Conservation (phyloP, 106 monocot genomes). For the Gastrodia elata region DNA sequence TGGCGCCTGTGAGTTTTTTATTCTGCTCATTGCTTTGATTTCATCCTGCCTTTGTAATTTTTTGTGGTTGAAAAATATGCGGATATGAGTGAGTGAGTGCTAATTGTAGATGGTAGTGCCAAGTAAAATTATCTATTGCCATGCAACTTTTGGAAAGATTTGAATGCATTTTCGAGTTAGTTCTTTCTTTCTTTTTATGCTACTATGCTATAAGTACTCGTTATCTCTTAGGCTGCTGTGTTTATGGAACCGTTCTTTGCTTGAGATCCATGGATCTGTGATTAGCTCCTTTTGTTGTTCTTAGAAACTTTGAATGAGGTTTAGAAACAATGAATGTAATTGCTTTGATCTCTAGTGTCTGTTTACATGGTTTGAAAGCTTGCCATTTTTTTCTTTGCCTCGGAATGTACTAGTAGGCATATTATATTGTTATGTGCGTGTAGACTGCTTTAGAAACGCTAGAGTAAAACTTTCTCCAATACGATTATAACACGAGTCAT, state of each 20-base stretch:
- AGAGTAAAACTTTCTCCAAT: too few relatives aligned
- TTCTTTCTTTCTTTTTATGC: too few relatives aligned
- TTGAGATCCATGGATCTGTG: background rate
- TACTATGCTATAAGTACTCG: too few relatives aligned
- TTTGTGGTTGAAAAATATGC: background rate
- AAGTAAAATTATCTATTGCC: background rate
- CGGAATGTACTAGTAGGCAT: background rate
- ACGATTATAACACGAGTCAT: too few relatives aligned
- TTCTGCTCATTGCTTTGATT: background rate
- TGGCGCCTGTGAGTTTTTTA: conserved; percentile 1
- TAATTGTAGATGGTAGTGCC: background rate
- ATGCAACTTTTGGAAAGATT: too few relatives aligned
- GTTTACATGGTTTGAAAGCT: background rate
- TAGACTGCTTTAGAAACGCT: too few relatives aligned
- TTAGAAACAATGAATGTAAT: background rate
- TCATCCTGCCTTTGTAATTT: background rate
- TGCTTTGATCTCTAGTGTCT: background rate
- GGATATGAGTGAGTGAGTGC: background rate
- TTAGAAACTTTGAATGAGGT: background rate
- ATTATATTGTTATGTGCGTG: too few relatives aligned
- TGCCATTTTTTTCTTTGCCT: background rate
- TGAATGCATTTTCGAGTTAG: too few relatives aligned
- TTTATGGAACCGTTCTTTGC: background rate
- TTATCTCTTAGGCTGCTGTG: background rate
- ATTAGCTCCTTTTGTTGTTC: background rate